Base-by-base conservation (phyloP, 768 basidiomycete species). In the Suillus alpinus region DNA sequence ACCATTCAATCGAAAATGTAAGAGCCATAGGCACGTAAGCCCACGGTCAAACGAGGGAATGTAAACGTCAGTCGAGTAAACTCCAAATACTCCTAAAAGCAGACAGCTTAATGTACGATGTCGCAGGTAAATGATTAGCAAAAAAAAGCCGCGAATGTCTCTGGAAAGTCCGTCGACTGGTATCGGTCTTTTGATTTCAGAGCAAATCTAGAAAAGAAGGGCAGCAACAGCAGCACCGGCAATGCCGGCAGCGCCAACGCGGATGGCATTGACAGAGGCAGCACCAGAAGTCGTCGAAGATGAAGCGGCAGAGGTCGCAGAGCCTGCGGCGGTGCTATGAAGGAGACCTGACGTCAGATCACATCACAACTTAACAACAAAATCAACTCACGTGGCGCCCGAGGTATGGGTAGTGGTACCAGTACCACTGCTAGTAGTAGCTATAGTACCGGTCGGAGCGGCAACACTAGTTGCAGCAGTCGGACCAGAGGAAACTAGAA, bases 201-300 rank as follows among this genome's bases (percentile, higher is more conserved):
- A 26, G 34, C 18, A 1, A 46, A 13, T n/a, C 75, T 68, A 82
- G 41, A 74, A 69, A 49, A 81, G 66, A 58, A 81, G 59, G 47
- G 74, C 80, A 57, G 69, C 78, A 36, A 76, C 62, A n/a, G 69
- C 71, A 6, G 68, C 78, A 50, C 71, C 73, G 50, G 63, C 59
- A 13, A 69, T 37, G 57, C 78, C 86, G 47, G 80, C 75, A 50
- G 77, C 63, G 44, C 78, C 80, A 53, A 81, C 77, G 37, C 76
- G 81, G 52, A 81, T 67, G 52, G 73, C 59, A 16, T 79, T 80
- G 56, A 75, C 75, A 50, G 79, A 70, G 34, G 83, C 83, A 13
- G 75, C 69, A 49, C 74, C 69, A 9, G 68, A 73, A 36, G 32
- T 46, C 7, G 71, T 59, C 26, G 77, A 64, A 14, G 72, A 64